Evolutionary conservation across 1,284 basidiomycete species (phyloP).

Genomic region (Naganishia sp.): DNA sequence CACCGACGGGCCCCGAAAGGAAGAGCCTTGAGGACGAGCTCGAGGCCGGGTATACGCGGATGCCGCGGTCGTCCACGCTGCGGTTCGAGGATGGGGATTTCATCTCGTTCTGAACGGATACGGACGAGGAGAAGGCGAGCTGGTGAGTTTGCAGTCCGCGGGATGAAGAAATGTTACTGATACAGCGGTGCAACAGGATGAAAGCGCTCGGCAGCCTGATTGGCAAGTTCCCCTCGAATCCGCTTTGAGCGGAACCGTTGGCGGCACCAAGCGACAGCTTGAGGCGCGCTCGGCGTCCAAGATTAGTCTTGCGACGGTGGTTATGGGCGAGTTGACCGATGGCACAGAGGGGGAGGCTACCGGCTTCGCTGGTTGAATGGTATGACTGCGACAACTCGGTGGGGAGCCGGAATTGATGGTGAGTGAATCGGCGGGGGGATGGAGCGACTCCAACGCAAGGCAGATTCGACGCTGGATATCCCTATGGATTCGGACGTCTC

Average conservation of each 20-base stretch:
- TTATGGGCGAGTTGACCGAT: too few species aligned
- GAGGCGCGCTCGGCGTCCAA: slow-evolving; percentile 16
- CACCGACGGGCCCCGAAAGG: slow-evolving; percentile 23
- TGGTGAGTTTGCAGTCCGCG: slow-evolving; percentile 65
- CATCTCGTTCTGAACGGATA: slow-evolving; percentile 89
- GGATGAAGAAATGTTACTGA: not conserved
- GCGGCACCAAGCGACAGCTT: slow-evolving; percentile 65
- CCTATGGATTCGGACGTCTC: not conserved
- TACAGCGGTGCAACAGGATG: slow-evolving; percentile 61
- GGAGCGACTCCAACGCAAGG: not conserved
- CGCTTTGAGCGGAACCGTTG: slow-evolving; percentile 83
- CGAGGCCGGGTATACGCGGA: slow-evolving; percentile 64
- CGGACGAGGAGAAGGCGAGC: slow-evolving; percentile 77
- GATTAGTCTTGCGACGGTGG: slow-evolving; percentile 8
- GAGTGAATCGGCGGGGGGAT: not conserved
- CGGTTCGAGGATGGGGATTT: slow-evolving; percentile 76
- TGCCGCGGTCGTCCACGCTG: slow-evolving; percentile 77
- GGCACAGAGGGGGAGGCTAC: too few species aligned
- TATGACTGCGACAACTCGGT: too few species aligned
- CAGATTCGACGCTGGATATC: too few species aligned
- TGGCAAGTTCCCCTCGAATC: slow-evolving; percentile 82
- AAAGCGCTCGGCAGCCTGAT: slow-evolving; percentile 75
- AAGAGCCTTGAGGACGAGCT: slow-evolving; percentile 61
- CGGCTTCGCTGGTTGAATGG: too few species aligned
- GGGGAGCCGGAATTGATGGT: not conserved